Base-by-base conservation (phyloP, 805 yeast genomes). In the Saturnispora hagleri region DNA sequence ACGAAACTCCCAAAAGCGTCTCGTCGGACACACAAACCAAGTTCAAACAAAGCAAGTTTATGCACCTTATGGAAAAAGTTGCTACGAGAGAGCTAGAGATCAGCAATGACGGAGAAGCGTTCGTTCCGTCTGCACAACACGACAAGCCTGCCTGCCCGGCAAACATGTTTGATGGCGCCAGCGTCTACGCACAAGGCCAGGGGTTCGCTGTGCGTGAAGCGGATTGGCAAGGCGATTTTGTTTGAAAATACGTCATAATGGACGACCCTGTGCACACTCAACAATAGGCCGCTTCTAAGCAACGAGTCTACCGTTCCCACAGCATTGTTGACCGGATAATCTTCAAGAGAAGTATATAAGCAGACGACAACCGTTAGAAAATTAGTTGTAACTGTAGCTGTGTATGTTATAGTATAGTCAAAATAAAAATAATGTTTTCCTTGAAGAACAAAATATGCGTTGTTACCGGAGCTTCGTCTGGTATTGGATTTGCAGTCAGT, bases 391-490 rank as follows among this genome's bases (percentile, higher is more conserved):
- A 38, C 24, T 10, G n/a, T 34, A 17, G 6, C 31, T n/a, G 3
- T 26, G 4, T 26, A n/a, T 6, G 8, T 28, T 22, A 6, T 35
- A 18, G 15, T 12, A 18, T 18, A 47, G 26, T 33, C 13, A 46
- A 28, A n/a, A 22, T 24, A 34, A 20, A 43, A 9, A 43, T 60
- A 36, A 46, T 58, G 48, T 74, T 71, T 53, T 71, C 76, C 7
- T 62, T 73, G 28, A 62, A 64, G 46, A 75, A 73, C 13, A 70
- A 72, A 55, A 67, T 65, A 5, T 74, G 74, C 12, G 56, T 74
- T n/a, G 62, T 77, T 31, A 73, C 83, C 13, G 84, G 84, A 15
- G 81, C 77, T 15, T 74, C 81, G 18, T 72, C 78, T 22, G 84
- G 84, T 5, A 79, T 80, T 55, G 84, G 84, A 2, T 71, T 71